A percentile compares a stretch with the other conserved stretches of the same genome.
phyloP scores from a whole-genome alignment of 306 rosid genomes.

The Cucurbita maxima region DNA sequence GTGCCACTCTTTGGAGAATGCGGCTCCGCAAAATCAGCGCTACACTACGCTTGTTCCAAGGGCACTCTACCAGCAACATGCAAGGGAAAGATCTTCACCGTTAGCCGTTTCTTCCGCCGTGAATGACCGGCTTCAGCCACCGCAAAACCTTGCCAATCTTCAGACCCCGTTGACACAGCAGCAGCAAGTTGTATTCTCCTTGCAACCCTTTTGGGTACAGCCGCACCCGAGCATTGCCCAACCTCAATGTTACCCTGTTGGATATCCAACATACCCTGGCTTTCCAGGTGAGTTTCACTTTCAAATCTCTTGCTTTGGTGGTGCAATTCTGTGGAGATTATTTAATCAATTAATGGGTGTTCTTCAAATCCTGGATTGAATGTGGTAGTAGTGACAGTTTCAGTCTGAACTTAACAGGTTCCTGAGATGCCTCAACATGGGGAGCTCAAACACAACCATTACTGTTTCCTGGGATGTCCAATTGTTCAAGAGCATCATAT shows the following conservation, averaged over 20 bases:
- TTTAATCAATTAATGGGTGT: background rate
- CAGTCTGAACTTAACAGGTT: constrained; percentile 21
- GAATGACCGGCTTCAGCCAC: background rate
- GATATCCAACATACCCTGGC: constrained; percentile 23
- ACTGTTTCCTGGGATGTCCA: constrained; percentile 15
- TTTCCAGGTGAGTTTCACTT: constrained; percentile 26
- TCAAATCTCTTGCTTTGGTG: background rate
- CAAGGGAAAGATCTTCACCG: background rate
- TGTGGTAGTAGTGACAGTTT: background rate
- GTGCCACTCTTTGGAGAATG: background rate
- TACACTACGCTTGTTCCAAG: background rate
- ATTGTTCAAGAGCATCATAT: constrained; percentile 18
- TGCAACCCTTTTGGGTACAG: constrained; percentile 26
- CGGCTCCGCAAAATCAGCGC: background rate
- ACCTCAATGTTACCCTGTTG: constrained; percentile 19
- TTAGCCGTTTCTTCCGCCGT: background rate
- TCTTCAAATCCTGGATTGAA: background rate
- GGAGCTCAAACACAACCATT: constrained; percentile 35
- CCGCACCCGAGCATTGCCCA: constrained; percentile 3
- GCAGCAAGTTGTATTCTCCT: constrained; percentile 10
- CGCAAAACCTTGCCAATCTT: background rate
- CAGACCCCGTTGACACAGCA: background rate
- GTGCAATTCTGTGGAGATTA: background rate
- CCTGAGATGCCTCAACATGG: constrained; percentile 29
- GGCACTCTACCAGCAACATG: background rate